Evolutionary conservation across 1,284 basidiomycete species (phyloP).

Genomic region (Tausonia pullulans): DNA sequence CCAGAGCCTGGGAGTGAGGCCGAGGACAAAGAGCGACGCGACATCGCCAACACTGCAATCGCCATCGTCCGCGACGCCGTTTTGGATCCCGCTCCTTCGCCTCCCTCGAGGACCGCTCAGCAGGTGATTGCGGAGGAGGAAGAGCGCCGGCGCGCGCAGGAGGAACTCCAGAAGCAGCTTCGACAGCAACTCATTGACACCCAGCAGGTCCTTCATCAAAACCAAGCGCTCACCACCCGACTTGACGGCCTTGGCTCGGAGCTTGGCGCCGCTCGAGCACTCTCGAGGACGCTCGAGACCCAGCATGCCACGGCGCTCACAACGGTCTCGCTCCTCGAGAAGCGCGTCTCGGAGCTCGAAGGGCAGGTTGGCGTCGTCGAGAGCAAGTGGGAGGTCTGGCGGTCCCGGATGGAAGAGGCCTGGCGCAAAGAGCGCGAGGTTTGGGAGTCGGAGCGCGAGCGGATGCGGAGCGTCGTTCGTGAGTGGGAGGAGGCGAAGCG

Average conservation of each 20-base stretch:
- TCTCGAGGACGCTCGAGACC: slow-evolving; percentile 60
- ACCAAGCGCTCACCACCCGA: slow-evolving; percentile 57
- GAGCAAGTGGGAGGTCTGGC: slow-evolving; percentile 56
- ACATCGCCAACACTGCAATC: not conserved
- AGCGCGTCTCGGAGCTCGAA: slow-evolving; percentile 41
- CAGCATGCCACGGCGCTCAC: slow-evolving; percentile 69
- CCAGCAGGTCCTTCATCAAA: slow-evolving; percentile 36
- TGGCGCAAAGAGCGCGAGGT: slow-evolving; percentile 67
- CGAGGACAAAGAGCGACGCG: slow-evolving; percentile 11
- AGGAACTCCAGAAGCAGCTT: slow-evolving; percentile 16
- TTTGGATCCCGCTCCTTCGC: no score
- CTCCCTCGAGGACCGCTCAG: no score
- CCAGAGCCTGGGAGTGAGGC: slow-evolving; percentile 55
- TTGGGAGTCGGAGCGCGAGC: slow-evolving; percentile 69
- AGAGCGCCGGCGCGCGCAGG: slow-evolving; percentile 1
- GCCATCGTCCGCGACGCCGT: slow-evolving; percentile 36
- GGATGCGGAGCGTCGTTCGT: slow-evolving; percentile 58
- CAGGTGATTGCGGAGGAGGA: not conserved
- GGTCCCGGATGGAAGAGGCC: slow-evolving; percentile 51
- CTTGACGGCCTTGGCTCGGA: slow-evolving; percentile 59
- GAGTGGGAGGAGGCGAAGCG: slow-evolving; percentile 62
- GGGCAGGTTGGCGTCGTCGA: slow-evolving; percentile 44
- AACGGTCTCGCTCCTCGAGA: slow-evolving; percentile 65
- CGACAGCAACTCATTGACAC: slow-evolving; percentile 22
- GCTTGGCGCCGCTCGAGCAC: slow-evolving; percentile 62